Conservation (phyloP, 176 grass and related monocot genomes). For the Eremochloa ophiuroides region DNA sequence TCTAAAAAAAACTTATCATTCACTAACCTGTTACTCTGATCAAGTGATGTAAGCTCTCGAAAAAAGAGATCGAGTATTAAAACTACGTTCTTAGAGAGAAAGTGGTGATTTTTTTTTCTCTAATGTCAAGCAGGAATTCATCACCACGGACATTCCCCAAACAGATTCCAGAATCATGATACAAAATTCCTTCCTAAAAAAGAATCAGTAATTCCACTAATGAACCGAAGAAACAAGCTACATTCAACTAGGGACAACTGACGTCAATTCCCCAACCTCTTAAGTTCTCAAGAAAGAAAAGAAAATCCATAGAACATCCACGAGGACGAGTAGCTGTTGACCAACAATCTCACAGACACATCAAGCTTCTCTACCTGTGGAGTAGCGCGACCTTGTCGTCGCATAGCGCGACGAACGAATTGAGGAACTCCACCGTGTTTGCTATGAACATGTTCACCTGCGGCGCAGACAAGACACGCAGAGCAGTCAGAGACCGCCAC, state of each 20-base stretch:
- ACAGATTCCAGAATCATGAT: background rate
- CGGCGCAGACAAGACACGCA: background rate
- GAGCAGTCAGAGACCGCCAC: background rate
- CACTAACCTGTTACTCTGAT: background rate
- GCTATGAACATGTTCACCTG: conserved; percentile 75
- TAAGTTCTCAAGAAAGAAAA: background rate
- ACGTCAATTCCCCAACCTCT: background rate
- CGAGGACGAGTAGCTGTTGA: background rate
- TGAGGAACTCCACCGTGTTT: conserved; percentile 61
- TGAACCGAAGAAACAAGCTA: background rate
- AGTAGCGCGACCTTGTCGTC: conserved; percentile 54
- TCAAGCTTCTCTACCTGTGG: conserved; percentile 39
- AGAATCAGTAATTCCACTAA: background rate
- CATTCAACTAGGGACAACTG: background rate
- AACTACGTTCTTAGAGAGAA: background rate
- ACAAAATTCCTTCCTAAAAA: background rate
- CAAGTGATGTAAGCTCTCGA: background rate
- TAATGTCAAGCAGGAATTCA: background rate
- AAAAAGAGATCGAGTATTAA: background rate
- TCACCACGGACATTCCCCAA: background rate
- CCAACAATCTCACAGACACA: background rate
- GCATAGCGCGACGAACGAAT: conserved; percentile 49
- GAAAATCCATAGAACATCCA: background rate
- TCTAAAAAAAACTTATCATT: too few species aligned
- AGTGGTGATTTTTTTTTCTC: too few species aligned